phyloP scores from a whole-genome alignment of 768 basidiomycete genomes.

The Boletus vinaceobasis region DNA sequence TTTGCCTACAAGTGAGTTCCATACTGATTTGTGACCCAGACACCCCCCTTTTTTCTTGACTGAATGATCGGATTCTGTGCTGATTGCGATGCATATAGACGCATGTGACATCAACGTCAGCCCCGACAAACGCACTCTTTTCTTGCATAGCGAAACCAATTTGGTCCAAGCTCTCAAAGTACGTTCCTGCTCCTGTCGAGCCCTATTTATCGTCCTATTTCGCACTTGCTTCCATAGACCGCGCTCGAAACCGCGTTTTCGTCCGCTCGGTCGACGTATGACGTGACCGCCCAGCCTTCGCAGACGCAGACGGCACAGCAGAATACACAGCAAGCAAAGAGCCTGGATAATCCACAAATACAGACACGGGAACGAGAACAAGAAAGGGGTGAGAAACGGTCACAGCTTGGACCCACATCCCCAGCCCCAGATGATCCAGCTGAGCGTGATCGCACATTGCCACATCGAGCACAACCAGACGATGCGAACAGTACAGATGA shows the following conservation, averaged over 20 bases:
- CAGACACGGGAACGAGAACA: background rate
- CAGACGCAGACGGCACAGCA: slow-evolving; percentile 17
- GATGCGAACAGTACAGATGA: background rate
- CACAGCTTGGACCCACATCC: background rate
- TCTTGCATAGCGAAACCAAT: slow-evolving; percentile 82
- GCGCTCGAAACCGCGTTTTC: slow-evolving; percentile 69
- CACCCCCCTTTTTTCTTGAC: background rate
- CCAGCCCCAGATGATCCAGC: background rate
- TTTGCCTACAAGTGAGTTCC: slow-evolving; percentile 66
- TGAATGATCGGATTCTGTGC: background rate
- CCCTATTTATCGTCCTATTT: background rate
- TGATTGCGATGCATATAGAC: slow-evolving; percentile 40
- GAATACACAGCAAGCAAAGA: background rate
- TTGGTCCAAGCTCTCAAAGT: slow-evolving; percentile 80
- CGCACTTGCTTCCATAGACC: slow-evolving; percentile 36
- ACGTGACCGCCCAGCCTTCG: slow-evolving; percentile 36
- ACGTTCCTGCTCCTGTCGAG: background rate
- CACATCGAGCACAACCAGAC: background rate
- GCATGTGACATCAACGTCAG: slow-evolving; percentile 91
- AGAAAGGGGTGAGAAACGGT: slow-evolving; percentile 1
- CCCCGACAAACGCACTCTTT: slow-evolving; percentile 95
- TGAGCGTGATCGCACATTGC: background rate
- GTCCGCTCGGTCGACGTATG: slow-evolving; percentile 69
- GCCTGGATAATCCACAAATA: background rate
- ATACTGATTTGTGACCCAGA: background rate